Percentiles rank a stretch among this genome's conserved stretches.
phyloP scores from a whole-genome alignment of 306 rosid species.

The Alnus glutinosa region DNA sequence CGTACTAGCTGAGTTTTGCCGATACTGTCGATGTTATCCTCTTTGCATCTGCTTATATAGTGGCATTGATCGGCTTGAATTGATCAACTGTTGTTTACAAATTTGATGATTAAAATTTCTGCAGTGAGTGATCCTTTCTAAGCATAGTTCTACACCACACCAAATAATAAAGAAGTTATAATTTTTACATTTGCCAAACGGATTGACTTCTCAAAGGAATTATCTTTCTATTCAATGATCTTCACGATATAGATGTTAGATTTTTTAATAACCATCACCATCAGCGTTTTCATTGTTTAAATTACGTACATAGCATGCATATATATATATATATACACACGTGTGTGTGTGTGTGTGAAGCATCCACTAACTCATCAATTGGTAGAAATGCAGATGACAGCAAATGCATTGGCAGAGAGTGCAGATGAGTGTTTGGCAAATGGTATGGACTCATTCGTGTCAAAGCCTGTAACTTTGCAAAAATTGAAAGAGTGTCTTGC shows the following conservation, averaged over 20 bases:
- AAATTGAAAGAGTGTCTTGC: slow-evolving; percentile 63
- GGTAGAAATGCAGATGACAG: slow-evolving; percentile 70
- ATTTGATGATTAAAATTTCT: not conserved
- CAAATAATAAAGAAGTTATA: not conserved
- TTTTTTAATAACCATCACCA: not conserved
- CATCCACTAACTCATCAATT: not conserved
- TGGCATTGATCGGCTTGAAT: not conserved
- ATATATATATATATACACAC: not conserved
- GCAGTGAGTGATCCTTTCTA: not conserved
- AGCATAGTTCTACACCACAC: not conserved
- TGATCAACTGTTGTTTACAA: not conserved
- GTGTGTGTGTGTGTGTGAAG: not conserved
- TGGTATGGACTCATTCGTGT: slow-evolving; percentile 89
- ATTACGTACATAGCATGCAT: not conserved
- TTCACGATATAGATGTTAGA: not conserved
- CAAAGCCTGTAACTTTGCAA: slow-evolving; percentile 82
- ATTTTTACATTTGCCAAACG: not conserved
- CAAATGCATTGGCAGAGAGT: slow-evolving; percentile 81
- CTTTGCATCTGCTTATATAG: not conserved
- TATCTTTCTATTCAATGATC: not conserved
- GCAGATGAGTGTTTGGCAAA: slow-evolving; percentile 82
- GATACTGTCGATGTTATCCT: not conserved
- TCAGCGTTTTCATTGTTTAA: not conserved
- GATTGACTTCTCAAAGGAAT: not conserved
- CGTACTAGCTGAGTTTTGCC: not conserved